Base-by-base conservation (phyloP, 2,329 filamentous ascomycete genomes). In the Colletotrichum lindemuthianum region DNA sequence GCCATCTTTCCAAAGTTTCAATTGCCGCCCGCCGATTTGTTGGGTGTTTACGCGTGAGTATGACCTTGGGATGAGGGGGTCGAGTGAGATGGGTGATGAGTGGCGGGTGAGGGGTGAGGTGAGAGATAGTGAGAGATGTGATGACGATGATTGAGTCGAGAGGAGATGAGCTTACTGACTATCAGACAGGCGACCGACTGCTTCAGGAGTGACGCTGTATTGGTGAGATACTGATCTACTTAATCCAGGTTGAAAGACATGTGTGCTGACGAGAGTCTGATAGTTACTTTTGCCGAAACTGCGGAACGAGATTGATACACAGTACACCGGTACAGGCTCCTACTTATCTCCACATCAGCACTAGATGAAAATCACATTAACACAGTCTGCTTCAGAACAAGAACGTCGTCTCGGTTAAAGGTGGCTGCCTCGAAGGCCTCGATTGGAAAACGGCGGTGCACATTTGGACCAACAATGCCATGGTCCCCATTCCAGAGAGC, bases 1-100 rank as follows among this genome's bases (percentile, higher is more conserved):
- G 89, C 89, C 69, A 90, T 91, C 65, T 92, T 91, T 70, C 89
- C 89, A 8, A 80, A 80, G n/a, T 92, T 92, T 65, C 73, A 79
- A 9, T 76, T 91, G 34, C 86, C 88, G 0, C 74, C 76, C 41
- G 76, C 73, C 13, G 79, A 82, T 24, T 66, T 80, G 50, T 70
- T 89, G 68, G 83, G 82, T 61, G 85, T 83, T 68, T 88, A 88
- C 68, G 79, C 78, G 86, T 86, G 71, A 72, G 83, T 80, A 13
- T 12, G n/a, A n/a, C n/a, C 15, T 41, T 5, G 13, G 34, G 12
- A 47, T 24, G 33, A 33, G 24, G 36, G 47, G n/a, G 41, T 39
- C 36, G n/a, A 39, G 58, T 34, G 49, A 36, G 44, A 36, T 32
- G 41, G 36, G 8, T 36, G 44, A 39, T 39, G 43, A 16, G 34